These are phyloP conservation scores for Penicillium riverlandense DNA, from an alignment of 495 filamentous ascomycete species.

Conservation along the genomic window DNA sequence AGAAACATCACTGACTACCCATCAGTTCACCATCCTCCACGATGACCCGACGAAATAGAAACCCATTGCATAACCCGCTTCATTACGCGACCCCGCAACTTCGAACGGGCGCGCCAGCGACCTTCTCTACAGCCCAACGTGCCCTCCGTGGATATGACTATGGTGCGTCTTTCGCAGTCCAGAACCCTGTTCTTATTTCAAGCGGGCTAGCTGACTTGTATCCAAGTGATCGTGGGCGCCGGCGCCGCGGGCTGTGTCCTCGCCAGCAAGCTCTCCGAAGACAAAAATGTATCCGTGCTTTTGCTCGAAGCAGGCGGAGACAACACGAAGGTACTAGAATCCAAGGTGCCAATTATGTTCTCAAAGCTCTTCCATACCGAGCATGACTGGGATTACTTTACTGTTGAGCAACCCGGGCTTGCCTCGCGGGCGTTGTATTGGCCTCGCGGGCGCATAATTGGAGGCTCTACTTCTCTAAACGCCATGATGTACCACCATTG, in stretches of 20 bases:
- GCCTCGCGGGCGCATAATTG: conserved; percentile 14
- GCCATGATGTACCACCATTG: conserved; percentile 19
- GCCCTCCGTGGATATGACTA: conserved; percentile 12
- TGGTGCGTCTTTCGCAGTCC: conserved; percentile 1
- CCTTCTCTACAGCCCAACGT: conserved; percentile 7
- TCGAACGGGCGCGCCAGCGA: conserved; percentile 5
- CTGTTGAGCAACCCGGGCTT: conserved; percentile 11
- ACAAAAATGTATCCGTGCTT: conserved; percentile 36
- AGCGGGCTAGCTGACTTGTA: not conserved
- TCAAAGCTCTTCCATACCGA: conserved; percentile 12
- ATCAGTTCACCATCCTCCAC: too few relatives aligned
- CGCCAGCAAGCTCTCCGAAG: conserved; percentile 42
- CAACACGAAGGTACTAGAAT: conserved; percentile 20
- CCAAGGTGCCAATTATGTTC: conserved; percentile 14
- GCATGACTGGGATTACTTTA: conserved; percentile 20
- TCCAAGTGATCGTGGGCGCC: conserved; percentile 18
- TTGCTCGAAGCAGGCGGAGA: conserved; percentile 40
- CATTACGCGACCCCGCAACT: conserved; percentile 14
- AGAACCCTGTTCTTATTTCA: not conserved
- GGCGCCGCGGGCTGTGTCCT: conserved; percentile 43
- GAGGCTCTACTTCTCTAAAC: conserved; percentile 13
- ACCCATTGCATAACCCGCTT: conserved; percentile 7
- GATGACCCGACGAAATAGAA: not conserved
- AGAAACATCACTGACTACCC: too few relatives aligned
- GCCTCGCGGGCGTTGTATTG: conserved; percentile 12